phyloP scores from a whole-genome alignment of 163 green algal species.

The Prototheca cutis region DNA sequence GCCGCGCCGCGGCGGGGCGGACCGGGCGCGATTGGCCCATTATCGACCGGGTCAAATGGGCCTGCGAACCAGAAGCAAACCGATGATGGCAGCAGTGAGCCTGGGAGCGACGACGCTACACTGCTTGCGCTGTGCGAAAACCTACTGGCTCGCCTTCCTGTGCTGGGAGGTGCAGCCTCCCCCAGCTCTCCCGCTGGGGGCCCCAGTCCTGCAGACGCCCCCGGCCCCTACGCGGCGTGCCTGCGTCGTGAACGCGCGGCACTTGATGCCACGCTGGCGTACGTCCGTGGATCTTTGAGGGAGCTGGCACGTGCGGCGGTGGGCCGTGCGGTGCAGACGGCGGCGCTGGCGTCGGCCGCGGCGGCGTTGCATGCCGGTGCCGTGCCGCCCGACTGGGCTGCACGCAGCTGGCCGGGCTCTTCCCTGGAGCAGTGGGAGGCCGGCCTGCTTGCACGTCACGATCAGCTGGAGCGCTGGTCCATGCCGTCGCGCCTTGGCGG shows the following conservation, averaged over 20 bases:
- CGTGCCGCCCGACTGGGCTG: conserved; percentile 64
- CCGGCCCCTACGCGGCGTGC: neutral
- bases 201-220: too few relatives aligned
- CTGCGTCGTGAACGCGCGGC: neutral
- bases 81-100: neutral
- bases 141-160: neutral
- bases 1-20: too few relatives aligned
- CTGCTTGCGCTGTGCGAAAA: neutral
- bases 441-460: conserved; percentile 72
- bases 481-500: too few relatives aligned
- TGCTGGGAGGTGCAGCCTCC: neutral
- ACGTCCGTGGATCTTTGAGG: neutral
- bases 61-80: too few relatives aligned
- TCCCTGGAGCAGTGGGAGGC: conserved; percentile 84
- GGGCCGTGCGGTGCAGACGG: neutral
- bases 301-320: too few relatives aligned
- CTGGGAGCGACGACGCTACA: too few relatives aligned
- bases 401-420: conserved; percentile 61
- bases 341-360: neutral
- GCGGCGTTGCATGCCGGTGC: conserved; percentile 63
- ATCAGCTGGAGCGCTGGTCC: conserved; percentile 87
- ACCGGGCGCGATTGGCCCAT: neutral
- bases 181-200: too few relatives aligned
- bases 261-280: neutral
- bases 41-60: too few relatives aligned